Evolutionary conservation across 2,329 filamentous ascomycete species (phyloP).

Genomic region (Dactylellina sp.): DNA sequence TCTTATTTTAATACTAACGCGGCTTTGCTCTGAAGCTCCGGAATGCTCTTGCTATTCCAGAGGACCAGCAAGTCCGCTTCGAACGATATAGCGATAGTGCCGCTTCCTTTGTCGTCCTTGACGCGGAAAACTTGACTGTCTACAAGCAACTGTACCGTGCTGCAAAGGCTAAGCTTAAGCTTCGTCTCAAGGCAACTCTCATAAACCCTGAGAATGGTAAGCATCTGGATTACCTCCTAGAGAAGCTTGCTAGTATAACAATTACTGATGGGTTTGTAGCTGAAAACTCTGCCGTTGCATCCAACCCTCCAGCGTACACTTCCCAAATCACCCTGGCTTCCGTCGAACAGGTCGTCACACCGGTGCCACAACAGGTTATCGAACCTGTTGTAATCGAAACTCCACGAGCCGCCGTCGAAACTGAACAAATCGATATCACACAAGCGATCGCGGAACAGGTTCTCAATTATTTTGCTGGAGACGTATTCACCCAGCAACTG

Average conservation of each 20-base stretch:
- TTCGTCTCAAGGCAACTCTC: slow-evolving; percentile 81
- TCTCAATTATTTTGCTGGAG: slow-evolving; percentile 44
- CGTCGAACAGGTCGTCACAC: slow-evolving; percentile 18
- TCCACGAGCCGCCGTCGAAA: slow-evolving; percentile 14
- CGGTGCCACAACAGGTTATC: slow-evolving; percentile 10
- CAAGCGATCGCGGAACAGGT: slow-evolving; percentile 49
- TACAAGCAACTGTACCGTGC: slow-evolving; percentile 98
- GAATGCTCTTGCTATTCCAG: slow-evolving; percentile 73
- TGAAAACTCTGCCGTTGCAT: slow-evolving; percentile 24
- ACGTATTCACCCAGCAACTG: slow-evolving; percentile 56
- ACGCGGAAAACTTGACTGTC: slow-evolving; percentile 79
- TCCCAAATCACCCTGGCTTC: slow-evolving; percentile 55
- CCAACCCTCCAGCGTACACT: slow-evolving; percentile 47
- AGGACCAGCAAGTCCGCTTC: slow-evolving; percentile 74
- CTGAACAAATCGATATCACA: slow-evolving; percentile 52
- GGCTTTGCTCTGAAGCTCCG: slow-evolving; percentile 71
- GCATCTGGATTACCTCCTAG: slow-evolving; percentile 39
- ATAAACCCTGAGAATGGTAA: slow-evolving; percentile 63
- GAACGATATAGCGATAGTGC: slow-evolving; percentile 97
- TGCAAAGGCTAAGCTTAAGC: slow-evolving; percentile 97
- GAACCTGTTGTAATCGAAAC: slow-evolving; percentile 16
- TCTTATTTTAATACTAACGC: slow-evolving; percentile 22
- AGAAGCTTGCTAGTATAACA: slow-evolving; percentile 15
- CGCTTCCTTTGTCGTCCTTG: slow-evolving; percentile 80
- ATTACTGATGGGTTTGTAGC: slow-evolving; percentile 44